Evolutionary conservation across 2,329 filamentous ascomycete genomes (phyloP).

Genomic region (Mariannaea elegans): DNA sequence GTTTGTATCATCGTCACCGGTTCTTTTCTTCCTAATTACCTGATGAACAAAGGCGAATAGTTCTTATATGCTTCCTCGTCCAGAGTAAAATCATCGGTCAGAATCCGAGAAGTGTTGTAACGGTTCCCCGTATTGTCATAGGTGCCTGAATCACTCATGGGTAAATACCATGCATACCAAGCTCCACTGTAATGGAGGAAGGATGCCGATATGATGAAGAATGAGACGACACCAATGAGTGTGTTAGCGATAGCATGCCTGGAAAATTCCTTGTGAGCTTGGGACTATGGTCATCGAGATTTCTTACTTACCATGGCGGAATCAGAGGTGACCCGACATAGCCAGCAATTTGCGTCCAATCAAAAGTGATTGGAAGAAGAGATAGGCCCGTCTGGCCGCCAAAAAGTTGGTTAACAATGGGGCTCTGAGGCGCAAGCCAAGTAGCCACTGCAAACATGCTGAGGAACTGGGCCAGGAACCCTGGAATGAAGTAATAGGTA

Average conservation of each 20-base stretch:
- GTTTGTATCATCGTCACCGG: too few relatives aligned
- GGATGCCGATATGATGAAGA: constrained; percentile 68
- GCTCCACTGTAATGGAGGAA: constrained; percentile 71
- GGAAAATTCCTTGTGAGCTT: neutral
- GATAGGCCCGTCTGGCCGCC: constrained; percentile 74
- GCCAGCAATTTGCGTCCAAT: constrained; percentile 78
- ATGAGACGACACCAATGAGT: constrained; percentile 70
- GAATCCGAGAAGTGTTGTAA: constrained; percentile 72
- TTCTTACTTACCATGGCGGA: constrained; percentile 66
- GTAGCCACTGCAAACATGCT: constrained; percentile 77
- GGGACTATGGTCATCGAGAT: neutral
- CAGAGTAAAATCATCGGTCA: constrained; percentile 69
- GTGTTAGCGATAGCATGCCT: constrained; percentile 79
- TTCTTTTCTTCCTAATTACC: constrained; percentile 42
- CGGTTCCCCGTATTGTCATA: constrained; percentile 74
- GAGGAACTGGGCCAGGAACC: constrained; percentile 73
- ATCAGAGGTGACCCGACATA: constrained; percentile 75
- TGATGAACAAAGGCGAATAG: constrained; percentile 75
- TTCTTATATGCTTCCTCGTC: constrained; percentile 70
- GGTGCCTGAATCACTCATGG: constrained; percentile 74
- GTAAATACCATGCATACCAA: constrained; percentile 72
- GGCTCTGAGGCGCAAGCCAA: constrained; percentile 75
- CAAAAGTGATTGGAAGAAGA: constrained; percentile 76
- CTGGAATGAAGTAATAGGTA: constrained; percentile 74
- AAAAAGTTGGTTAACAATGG: constrained; percentile 77